Percentiles rank a stretch among this genome's conserved stretches.
Conservation (phyloP, 768 basidiomycete genomes). For the Russula vinacea region DNA sequence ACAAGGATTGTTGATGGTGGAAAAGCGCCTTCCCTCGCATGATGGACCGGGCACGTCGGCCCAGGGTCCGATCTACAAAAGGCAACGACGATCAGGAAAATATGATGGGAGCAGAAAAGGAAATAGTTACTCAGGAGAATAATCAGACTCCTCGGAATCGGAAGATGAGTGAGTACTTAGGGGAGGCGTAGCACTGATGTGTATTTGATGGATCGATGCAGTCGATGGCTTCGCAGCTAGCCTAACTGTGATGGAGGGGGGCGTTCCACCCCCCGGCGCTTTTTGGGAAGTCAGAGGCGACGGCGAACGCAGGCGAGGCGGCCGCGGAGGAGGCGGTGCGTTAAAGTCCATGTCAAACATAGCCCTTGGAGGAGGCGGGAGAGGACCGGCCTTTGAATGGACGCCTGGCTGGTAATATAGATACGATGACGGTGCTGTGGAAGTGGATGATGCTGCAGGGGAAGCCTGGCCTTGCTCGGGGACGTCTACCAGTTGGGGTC, state of each 20-base stretch:
- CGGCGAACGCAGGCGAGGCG: slow-evolving; percentile 61
- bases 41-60: slow-evolving; percentile 10
- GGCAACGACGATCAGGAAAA: slow-evolving; percentile 12
- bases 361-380: slow-evolving; percentile 66
- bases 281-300: slow-evolving; percentile 39
- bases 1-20: slow-evolving; percentile 43
- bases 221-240: slow-evolving; percentile 34
- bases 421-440: slow-evolving; percentile 41
- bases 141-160: slow-evolving; percentile 13
- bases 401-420: slow-evolving; percentile 62
- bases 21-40: slow-evolving; percentile 63
- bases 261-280: slow-evolving; percentile 31
- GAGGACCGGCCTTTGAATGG: slow-evolving; percentile 69
- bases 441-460: not conserved
- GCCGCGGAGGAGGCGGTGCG: slow-evolving; percentile 55
- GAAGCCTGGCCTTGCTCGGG: slow-evolving; percentile 11
- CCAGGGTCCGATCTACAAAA: slow-evolving; percentile 13
- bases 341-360: slow-evolving; percentile 44
- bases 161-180: not conserved
- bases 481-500: not conserved
- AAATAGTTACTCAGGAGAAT: slow-evolving; percentile 15
- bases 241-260: slow-evolving; percentile 47
- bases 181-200: slow-evolving; percentile 12
- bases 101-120: not conserved
- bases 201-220: slow-evolving; percentile 23